These are phyloP conservation scores for Stellera chamaejasme DNA, from an alignment of 345 rosid species.

Conservation along the genomic window DNA sequence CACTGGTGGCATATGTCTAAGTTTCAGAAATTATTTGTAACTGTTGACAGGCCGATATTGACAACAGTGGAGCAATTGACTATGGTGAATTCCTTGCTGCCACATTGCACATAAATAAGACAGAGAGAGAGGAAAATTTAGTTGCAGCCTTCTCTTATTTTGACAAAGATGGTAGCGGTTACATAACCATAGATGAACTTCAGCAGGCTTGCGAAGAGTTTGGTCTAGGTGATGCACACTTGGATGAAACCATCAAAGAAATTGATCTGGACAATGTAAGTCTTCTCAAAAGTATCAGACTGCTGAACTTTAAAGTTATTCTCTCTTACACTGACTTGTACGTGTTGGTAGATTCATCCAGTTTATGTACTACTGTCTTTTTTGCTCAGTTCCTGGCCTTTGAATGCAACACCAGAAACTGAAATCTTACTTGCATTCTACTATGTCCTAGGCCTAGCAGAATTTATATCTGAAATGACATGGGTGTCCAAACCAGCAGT, in stretches of 20 bases:
- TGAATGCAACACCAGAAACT: too few relatives aligned
- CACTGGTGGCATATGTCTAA: not conserved
- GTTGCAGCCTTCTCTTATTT: conserved; percentile 80
- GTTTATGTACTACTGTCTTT: too few relatives aligned
- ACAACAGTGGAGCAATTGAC: conserved; percentile 83
- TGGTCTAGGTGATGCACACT: conserved; percentile 70
- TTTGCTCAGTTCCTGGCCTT: too few relatives aligned
- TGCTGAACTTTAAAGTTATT: not conserved
- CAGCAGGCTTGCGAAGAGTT: conserved; percentile 93
- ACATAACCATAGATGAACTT: conserved; percentile 86
- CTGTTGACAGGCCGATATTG: conserved; percentile 78
- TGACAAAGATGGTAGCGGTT: conserved; percentile 90
- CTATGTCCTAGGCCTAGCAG: too few relatives aligned
- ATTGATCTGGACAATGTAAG: conserved; percentile 92
- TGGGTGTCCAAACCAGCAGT: too few relatives aligned
- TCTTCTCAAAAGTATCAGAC: not conserved
- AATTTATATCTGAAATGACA: too few relatives aligned
- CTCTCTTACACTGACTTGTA: not conserved
- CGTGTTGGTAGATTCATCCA: not conserved
- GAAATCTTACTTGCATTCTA: too few relatives aligned
- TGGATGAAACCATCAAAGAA: conserved; percentile 83
- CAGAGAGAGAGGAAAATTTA: conserved; percentile 86
- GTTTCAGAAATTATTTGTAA: not conserved
- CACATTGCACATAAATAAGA: conserved; percentile 82
- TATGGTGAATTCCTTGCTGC: conserved; percentile 95